phyloP scores from a whole-genome alignment of 2,329 filamentous ascomycete species.

The Ophiocordyceps camponoti-leonardi region DNA sequence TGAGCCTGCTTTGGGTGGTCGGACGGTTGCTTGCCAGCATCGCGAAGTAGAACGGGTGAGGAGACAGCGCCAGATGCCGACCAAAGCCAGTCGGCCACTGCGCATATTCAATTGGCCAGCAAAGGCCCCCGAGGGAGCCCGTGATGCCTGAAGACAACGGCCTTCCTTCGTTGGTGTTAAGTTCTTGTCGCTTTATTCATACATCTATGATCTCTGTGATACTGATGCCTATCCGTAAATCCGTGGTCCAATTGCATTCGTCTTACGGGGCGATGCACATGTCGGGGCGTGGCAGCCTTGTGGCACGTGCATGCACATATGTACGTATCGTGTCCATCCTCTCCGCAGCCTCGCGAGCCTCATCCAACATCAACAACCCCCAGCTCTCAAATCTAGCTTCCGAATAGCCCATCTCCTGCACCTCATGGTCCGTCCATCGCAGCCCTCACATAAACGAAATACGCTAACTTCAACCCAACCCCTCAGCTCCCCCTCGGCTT shows the following conservation, averaged over 20 bases:
- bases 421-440: too few species aligned
- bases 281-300: conserved; percentile 6
- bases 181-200: background rate
- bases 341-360: too few species aligned
- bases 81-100: background rate
- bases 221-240: too few species aligned
- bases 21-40: background rate
- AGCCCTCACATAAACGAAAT: too few species aligned
- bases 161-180: background rate
- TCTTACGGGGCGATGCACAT: conserved; percentile 12
- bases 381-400: too few species aligned
- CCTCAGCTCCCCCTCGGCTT: conserved; percentile 57
- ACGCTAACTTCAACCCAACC: background rate
- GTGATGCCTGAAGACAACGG: background rate
- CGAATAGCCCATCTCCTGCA: too few species aligned
- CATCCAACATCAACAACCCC: too few species aligned
- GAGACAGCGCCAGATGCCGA: background rate
- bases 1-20: background rate
- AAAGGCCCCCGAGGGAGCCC: background rate
- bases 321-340: background rate
- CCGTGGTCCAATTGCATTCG: background rate
- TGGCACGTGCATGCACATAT: background rate
- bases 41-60: background rate
- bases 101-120: background rate
- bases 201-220: too few species aligned